phyloP scores from a whole-genome alignment of 2,329 filamentous ascomycete genomes.

The Aspergillus melleus region DNA sequence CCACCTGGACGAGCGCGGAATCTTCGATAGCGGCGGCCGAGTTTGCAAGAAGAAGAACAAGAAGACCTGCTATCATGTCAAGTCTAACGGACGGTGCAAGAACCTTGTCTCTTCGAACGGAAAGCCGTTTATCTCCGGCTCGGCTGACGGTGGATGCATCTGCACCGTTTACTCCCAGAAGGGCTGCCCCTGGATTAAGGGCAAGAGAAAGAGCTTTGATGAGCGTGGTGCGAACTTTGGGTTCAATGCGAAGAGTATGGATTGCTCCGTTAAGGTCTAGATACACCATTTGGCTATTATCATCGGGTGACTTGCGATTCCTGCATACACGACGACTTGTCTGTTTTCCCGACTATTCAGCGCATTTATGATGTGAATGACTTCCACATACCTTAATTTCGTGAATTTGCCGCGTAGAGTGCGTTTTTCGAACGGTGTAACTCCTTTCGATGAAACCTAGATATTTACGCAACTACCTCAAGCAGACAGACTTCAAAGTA shows the following conservation, averaged over 20 bases:
- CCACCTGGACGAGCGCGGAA: neutral
- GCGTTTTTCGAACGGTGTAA: too few relatives aligned
- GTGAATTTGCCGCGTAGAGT: too few relatives aligned
- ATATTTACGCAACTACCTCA: too few relatives aligned
- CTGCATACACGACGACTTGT: too few relatives aligned
- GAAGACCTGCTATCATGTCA: neutral
- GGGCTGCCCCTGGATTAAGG: neutral
- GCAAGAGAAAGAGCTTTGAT: neutral
- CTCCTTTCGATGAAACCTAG: too few relatives aligned
- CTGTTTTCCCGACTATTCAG: too few relatives aligned
- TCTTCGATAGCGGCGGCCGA: neutral
- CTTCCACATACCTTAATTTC: too few relatives aligned
- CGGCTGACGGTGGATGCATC: neutral
- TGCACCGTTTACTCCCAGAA: conserved; percentile 1
- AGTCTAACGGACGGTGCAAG: conserved; percentile 2
- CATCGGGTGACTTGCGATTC: too few relatives aligned
- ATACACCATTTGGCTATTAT: neutral
- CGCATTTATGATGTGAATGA: too few relatives aligned
- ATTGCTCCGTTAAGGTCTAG: neutral
- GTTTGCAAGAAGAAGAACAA: neutral
- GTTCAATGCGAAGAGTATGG: neutral
- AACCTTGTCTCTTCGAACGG: neutral
- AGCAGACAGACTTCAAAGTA: too few relatives aligned
- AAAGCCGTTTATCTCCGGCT: neutral
- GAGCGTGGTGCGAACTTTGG: neutral